Conservation (phyloP, 2,329 filamentous ascomycete species). For the Hypomyces rosellus region DNA sequence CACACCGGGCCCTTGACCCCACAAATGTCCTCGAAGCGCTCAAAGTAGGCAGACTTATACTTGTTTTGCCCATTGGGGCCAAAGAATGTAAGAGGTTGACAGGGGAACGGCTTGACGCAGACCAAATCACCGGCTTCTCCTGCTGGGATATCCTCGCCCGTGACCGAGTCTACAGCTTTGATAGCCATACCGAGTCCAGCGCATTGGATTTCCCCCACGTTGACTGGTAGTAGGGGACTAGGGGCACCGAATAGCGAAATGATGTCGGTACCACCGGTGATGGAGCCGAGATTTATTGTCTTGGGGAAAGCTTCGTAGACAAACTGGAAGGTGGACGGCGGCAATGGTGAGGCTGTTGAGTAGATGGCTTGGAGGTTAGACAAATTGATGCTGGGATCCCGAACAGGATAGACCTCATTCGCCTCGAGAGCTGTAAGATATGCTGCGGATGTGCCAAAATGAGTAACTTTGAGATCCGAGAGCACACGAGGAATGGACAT, state of each 20-base stretch:
- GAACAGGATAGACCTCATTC: slow-evolving; percentile 54
- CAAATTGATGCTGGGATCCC: slow-evolving; percentile 50
- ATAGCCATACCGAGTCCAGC: slow-evolving; percentile 77
- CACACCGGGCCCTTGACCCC: slow-evolving; percentile 50
- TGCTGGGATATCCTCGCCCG: slow-evolving; percentile 47
- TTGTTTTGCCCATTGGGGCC: slow-evolving; percentile 58
- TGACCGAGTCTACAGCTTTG: slow-evolving; percentile 50
- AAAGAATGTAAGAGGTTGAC: slow-evolving; percentile 87
- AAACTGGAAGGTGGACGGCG: slow-evolving; percentile 87
- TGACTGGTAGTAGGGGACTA: slow-evolving; percentile 67
- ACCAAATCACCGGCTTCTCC: slow-evolving; percentile 81
- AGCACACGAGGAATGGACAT: slow-evolving; percentile 79
- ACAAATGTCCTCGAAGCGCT: slow-evolving; percentile 57
- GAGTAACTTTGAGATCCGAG: slow-evolving; percentile 73
- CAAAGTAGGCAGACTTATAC: slow-evolving; percentile 82
- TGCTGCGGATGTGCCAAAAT: slow-evolving; percentile 92
- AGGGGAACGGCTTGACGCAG: slow-evolving; percentile 80
- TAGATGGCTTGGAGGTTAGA: slow-evolving; percentile 75
- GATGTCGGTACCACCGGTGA: slow-evolving; percentile 95
- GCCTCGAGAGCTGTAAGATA: slow-evolving; percentile 90
- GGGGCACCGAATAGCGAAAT: slow-evolving; percentile 90
- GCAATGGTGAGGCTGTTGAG: slow-evolving; percentile 86
- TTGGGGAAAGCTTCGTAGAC: slow-evolving; percentile 78
- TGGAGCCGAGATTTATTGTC: slow-evolving; percentile 80
- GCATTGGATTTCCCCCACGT: slow-evolving; percentile 69